These are phyloP conservation scores for Papilionanthe hybrid DNA, from an alignment of 116 monocot species.

Conservation along the genomic window DNA sequence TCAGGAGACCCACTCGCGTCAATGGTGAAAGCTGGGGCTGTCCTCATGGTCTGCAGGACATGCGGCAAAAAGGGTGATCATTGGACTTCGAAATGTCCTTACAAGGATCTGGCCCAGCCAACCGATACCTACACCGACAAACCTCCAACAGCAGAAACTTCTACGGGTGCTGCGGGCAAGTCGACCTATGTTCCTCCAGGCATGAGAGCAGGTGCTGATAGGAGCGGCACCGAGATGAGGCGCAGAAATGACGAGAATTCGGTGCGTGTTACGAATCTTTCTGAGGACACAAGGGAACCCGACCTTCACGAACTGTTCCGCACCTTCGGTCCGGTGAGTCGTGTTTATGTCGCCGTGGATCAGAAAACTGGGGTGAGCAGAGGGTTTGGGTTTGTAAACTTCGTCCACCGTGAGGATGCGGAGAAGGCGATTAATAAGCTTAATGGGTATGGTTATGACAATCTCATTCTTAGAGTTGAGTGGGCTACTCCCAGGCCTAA, in stretches of 20 bases:
- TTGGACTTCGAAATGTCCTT: conserved; percentile 96
- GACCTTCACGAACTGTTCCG: conserved; percentile 89
- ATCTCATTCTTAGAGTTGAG: conserved; percentile 84
- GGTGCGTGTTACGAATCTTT: conserved; percentile 82
- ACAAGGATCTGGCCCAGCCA: conserved; percentile 75
- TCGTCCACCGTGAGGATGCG: conserved; percentile 72
- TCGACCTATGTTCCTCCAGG: conserved; percentile 68
- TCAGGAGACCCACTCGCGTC: conserved; percentile 43
- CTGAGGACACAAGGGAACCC: conserved; percentile 83
- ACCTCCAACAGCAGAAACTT: conserved; percentile 33
- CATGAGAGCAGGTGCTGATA: conserved; percentile 64
- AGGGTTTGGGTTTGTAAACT: conserved; percentile 94
- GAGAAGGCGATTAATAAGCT: conserved; percentile 89
- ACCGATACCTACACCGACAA: conserved; percentile 44
- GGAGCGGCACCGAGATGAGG: conserved; percentile 49
- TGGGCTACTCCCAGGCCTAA: conserved; percentile 89
- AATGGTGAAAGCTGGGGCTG: conserved; percentile 40
- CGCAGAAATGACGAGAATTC: conserved; percentile 91
- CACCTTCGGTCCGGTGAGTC: conserved; percentile 66
- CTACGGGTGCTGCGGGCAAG: conserved; percentile 33
- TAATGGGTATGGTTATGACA: conserved; percentile 95
- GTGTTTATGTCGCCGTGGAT: conserved; percentile 81
- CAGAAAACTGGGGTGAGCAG: conserved; percentile 79
- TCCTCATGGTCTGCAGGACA: conserved; percentile 93
- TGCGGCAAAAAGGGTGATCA: conserved; percentile 94